These are phyloP conservation scores for Penicillium arizonense DNA, from an alignment of 495 filamentous ascomycete species.

Conservation along the genomic window DNA sequence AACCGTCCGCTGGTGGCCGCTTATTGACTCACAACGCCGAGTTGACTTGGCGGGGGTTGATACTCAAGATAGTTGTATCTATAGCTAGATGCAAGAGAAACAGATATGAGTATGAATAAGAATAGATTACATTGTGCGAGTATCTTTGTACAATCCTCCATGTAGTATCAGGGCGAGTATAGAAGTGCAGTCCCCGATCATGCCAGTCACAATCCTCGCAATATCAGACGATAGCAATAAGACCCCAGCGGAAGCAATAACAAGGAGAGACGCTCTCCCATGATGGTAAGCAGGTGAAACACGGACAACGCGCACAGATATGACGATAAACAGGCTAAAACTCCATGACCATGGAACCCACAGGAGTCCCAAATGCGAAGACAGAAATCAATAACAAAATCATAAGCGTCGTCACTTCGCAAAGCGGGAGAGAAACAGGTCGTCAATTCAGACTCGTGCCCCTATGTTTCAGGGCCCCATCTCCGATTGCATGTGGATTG, in stretches of 20 bases:
- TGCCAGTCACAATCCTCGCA: neutral
- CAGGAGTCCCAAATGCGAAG: neutral
- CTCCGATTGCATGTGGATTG: slow-evolving; percentile 4
- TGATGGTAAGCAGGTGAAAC: neutral
- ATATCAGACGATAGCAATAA: neutral
- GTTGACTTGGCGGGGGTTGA: neutral
- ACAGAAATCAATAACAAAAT: neutral
- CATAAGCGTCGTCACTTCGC: neutral
- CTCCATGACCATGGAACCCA: neutral
- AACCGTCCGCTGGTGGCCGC: slow-evolving; percentile 5
- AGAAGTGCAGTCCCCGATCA: neutral
- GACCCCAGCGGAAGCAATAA: neutral
- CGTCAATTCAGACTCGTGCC: slow-evolving; percentile 9
- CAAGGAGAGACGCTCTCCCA: neutral
- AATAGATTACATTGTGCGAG: neutral
- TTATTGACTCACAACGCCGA: slow-evolving; percentile 1
- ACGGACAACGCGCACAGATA: neutral
- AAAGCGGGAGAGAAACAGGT: neutral
- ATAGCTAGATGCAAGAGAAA: neutral
- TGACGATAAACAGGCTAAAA: neutral
- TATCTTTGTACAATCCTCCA: neutral
- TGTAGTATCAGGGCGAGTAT: neutral
- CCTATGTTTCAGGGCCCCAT: slow-evolving; percentile 15
- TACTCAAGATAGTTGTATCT: neutral
- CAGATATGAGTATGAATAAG: neutral